These are phyloP conservation scores for Taphrina pruni DNA, from an alignment of 1,139 yeast genomes.

Conservation along the genomic window DNA sequence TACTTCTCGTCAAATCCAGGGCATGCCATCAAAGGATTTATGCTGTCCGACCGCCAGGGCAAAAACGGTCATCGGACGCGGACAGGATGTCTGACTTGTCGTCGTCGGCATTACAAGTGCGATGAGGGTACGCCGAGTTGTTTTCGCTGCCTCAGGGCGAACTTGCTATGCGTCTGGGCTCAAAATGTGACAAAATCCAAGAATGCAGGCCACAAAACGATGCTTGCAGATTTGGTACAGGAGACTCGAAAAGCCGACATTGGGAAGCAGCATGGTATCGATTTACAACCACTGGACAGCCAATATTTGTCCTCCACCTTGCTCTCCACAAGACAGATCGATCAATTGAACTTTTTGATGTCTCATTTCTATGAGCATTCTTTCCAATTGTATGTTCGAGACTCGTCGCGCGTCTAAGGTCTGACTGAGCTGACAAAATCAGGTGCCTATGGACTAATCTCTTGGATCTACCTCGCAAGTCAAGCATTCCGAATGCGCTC, in stretches of 20 bases:
- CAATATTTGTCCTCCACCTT: not conserved
- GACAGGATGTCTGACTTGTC: constrained; percentile 5
- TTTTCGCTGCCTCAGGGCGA: not conserved
- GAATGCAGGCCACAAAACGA: not conserved
- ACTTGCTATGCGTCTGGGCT: constrained; percentile 3
- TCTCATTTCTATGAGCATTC: constrained; percentile 1
- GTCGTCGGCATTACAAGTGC: constrained; percentile 35
- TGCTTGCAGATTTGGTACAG: not conserved
- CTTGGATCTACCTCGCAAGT: constrained; percentile 23
- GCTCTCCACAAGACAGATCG: not conserved
- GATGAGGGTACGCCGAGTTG: not conserved
- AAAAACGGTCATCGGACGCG: constrained; percentile 7
- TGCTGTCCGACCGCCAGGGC: not conserved
- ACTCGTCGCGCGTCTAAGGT: not conserved
- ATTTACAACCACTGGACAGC: not conserved
- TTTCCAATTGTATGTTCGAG: constrained; percentile 8
- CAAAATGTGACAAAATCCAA: too few species aligned
- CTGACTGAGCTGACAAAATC: not conserved
- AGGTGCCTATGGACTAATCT: constrained; percentile 28
- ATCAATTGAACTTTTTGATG: not conserved
- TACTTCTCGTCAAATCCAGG: not conserved
- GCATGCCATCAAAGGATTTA: not conserved
- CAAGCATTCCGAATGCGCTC: constrained; percentile 23
- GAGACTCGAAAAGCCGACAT: not conserved
- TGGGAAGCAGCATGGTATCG: not conserved